Evolutionary conservation across 2,329 filamentous ascomycete genomes (phyloP), one percentile per base, ranked within the genome.

Genomic region (Ophiostoma quercus): DNA sequence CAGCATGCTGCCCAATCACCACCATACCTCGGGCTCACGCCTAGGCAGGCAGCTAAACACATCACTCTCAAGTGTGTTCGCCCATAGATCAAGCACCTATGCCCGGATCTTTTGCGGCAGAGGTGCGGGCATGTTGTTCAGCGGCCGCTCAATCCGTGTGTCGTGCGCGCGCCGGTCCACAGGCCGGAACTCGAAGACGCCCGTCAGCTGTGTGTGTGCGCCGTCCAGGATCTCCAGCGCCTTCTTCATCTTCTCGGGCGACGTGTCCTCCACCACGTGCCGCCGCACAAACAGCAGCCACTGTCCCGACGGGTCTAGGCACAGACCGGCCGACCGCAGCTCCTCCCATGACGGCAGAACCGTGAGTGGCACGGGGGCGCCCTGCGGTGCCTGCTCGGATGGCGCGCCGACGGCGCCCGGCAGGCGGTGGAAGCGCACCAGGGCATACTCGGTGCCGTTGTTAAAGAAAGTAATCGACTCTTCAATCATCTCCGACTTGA

Each of bases 241-340:
- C 73, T 85, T 83, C 63, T 83, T 80, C 39, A 88, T 81, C 74
- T 86, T 85, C 51, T 87, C 85, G 0, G 85, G 86, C 68, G 85
- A 83, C 73, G 82, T 85, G 68, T 87, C 85, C 71, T 88, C 85
- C 8, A 82, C 73, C 2, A 88, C 84, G 67, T 85, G 80, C 1
- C 82, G 77, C 71, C 82, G 85, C 70, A 87, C 83, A 47, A 81
- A 81, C 39, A 89, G 78, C 67, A 86, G 81, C 87, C 87, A 89
- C 65, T 82, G 82, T 43, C 79, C 77, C 25, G 78, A 76, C 3
- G 80, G 76, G 73, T 87, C 85, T 19, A 86, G 78, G 0, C 81
- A 82, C 8, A 39, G 2, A 11, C 39, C 25, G n/a, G n/a, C 16
- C 51, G 39, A 16, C 66, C 29, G n/a, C 43, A 87, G 77, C 0